A percentile compares a stretch with the other conserved stretches of the same genome.
These are phyloP conservation scores for Pezicula rhizophila DNA, from an alignment of 2,329 filamentous ascomycete species.

Conservation along the genomic window DNA sequence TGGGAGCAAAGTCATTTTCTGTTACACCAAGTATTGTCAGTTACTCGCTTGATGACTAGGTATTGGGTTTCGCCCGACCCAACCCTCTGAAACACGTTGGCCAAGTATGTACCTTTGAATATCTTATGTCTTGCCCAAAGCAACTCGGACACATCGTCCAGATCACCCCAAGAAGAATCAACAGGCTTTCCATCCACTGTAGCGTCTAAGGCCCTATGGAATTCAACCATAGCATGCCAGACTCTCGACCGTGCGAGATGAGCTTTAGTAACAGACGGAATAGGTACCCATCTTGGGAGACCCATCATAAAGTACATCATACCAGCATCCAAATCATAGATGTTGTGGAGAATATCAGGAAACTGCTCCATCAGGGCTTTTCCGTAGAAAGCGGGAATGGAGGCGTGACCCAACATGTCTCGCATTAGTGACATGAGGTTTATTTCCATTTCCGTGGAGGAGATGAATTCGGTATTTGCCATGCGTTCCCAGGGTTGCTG, in stretches of 20 bases:
- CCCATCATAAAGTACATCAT: conserved; percentile 49
- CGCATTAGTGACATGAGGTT: conserved; percentile 46
- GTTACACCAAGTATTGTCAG: conserved; percentile 7
- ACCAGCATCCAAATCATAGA: conserved; percentile 48
- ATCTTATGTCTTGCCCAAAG: conserved; percentile 35
- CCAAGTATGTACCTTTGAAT: conserved; percentile 27
- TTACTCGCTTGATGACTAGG: conserved; percentile 14
- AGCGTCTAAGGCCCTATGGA: conserved; percentile 36
- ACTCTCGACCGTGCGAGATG: conserved; percentile 39
- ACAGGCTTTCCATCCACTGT: conserved; percentile 34
- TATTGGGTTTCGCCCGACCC: conserved; percentile 14
- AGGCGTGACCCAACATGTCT: conserved; percentile 48
- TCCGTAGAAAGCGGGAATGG: conserved; percentile 46
- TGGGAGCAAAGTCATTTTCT: conserved; percentile 29
- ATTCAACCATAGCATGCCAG: conserved; percentile 32
- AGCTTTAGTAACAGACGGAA: conserved; percentile 42
- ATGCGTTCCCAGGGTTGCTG: conserved; percentile 56
- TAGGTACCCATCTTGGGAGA: conserved; percentile 47
- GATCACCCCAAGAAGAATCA: conserved; percentile 37
- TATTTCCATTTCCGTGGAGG: conserved; percentile 42
- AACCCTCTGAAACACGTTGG: background rate
- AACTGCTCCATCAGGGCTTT: conserved; percentile 44
- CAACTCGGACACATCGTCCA: conserved; percentile 41
- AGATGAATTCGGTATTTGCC: conserved; percentile 36
- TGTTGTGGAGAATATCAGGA: conserved; percentile 44